phyloP scores from a whole-genome alignment of 192 early-diverging fungal species.

The Rhizoclosmatium globosum region DNA sequence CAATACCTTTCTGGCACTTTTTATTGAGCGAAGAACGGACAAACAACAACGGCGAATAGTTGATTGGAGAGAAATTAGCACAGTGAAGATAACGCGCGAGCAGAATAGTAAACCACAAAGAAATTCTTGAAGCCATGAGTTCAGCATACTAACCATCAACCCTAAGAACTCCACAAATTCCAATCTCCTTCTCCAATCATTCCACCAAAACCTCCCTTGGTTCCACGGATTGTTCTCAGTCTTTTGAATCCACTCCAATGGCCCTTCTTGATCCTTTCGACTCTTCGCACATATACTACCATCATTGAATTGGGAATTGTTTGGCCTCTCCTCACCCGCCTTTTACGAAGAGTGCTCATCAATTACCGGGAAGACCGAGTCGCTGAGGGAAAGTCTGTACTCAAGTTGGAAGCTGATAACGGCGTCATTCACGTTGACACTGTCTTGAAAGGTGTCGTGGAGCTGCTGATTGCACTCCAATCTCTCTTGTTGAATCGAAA shows the following conservation, averaged over 20 bases:
- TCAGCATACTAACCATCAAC: neutral
- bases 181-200: neutral
- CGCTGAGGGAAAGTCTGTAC: constrained; percentile 13
- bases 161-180: constrained; percentile 27
- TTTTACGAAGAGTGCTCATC: constrained; percentile 9
- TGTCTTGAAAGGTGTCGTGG: constrained; percentile 14
- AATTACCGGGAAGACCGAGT: constrained; percentile 21
- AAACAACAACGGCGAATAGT: no score
- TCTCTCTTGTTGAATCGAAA: neutral
- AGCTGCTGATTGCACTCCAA: constrained; percentile 19
- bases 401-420: neutral
- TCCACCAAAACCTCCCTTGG: constrained; percentile 15
- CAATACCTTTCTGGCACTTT: neutral
- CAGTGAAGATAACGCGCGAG: no score
- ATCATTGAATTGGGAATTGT: constrained; percentile 33
- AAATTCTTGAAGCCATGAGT: neutral
- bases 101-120: no score
- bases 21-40: no score
- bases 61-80: no score
- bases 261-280: neutral
- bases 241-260: constrained; percentile 26
- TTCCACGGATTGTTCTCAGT: constrained; percentile 9
- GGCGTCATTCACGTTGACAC: neutral
- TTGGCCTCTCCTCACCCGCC: constrained; percentile 24
- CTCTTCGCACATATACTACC: constrained; percentile 26